Conservation (phyloP, 805 yeast genomes). For the Candida nemodendra region DNA sequence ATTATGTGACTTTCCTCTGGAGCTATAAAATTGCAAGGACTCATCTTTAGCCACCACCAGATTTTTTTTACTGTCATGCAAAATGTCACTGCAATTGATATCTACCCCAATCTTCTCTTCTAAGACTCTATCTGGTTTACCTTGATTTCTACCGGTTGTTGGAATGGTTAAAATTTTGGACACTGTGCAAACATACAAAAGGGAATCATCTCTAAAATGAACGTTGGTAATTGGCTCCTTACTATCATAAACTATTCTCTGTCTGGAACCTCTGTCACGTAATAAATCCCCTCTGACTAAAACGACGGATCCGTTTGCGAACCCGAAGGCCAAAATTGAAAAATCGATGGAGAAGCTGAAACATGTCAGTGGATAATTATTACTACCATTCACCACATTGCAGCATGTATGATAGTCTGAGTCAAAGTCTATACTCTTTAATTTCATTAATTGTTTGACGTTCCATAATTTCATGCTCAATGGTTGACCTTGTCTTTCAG, state of each 20-base stretch:
- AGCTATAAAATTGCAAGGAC: conserved; percentile 62
- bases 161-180: conserved; percentile 66
- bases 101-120: conserved; percentile 49
- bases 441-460: conserved; percentile 45
- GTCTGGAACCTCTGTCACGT: conserved; percentile 88
- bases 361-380: conserved; percentile 76
- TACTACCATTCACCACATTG: conserved; percentile 64
- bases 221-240: conserved; percentile 81
- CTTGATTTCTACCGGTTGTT: conserved; percentile 76
- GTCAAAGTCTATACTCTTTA: conserved; percentile 32
- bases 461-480: conserved; percentile 72
- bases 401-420: conserved; percentile 57
- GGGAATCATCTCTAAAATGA: conserved; percentile 52
- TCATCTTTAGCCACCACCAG: conserved; percentile 66
- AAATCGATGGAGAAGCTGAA: conserved; percentile 53
- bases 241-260: conserved; percentile 71
- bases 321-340: conserved; percentile 71
- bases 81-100: conserved; percentile 45
- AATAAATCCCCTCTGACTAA: conserved; percentile 83
- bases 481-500: conserved; percentile 72
- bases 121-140: conserved; percentile 52
- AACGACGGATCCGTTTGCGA: conserved; percentile 79
- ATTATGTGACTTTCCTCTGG: conserved; percentile 51
- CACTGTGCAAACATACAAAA: conserved; percentile 73
- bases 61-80: conserved; percentile 22